Conservation (phyloP, 208 protist species). For the Acanthamoeba royreba region DNA sequence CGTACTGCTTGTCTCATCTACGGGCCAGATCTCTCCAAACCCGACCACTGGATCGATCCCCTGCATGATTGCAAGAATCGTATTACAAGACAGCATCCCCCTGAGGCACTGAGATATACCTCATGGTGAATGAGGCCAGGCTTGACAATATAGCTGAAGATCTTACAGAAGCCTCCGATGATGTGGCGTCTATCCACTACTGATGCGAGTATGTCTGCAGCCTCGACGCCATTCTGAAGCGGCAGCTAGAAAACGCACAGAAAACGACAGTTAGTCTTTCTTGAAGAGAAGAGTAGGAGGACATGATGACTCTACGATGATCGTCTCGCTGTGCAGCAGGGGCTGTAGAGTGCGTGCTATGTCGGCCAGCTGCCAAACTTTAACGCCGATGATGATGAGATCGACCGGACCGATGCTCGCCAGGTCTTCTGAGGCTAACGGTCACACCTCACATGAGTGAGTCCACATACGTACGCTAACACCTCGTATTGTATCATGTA, state of each 20-base stretch:
- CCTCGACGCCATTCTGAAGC: not conserved
- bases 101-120: not conserved
- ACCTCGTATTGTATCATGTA: too few species aligned
- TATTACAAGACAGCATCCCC: too few species aligned
- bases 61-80: too few species aligned
- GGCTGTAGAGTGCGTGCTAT: not conserved
- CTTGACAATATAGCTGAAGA: not conserved
- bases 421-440: not conserved
- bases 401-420: not conserved
- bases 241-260: not conserved
- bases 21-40: not conserved
- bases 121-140: not conserved
- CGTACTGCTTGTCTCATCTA: too few species aligned
- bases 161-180: not conserved
- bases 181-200: not conserved
- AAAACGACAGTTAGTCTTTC: too few species aligned
- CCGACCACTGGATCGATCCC: not conserved
- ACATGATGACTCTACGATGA: not conserved
- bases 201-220: not conserved
- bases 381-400: not conserved
- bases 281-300: too few species aligned
- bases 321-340: not conserved
- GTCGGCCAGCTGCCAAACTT: constrained; percentile 1
- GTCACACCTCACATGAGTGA: too few species aligned
- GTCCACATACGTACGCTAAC: too few species aligned